These are phyloP conservation scores for Citrus medica DNA, from an alignment of 345 rosid species.

Conservation along the genomic window DNA sequence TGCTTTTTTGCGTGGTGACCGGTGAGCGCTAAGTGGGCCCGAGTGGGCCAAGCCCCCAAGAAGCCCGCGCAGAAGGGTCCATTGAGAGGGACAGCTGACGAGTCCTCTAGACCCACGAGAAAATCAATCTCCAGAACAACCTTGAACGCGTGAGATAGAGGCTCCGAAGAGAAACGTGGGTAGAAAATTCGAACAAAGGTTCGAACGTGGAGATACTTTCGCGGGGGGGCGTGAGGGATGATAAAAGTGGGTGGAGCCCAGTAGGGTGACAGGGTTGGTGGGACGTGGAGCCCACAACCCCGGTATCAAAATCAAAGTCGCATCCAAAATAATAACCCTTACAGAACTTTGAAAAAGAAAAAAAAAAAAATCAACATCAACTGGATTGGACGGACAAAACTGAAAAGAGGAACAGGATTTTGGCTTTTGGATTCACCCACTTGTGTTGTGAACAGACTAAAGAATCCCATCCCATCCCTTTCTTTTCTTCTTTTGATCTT, in stretches of 20 bases:
- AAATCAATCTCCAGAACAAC: neutral
- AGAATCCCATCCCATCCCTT: no score
- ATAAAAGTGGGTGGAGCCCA: neutral
- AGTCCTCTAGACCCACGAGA: neutral
- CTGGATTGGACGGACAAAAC: no score
- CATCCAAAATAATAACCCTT: neutral
- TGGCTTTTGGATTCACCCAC: constrained; percentile 18
- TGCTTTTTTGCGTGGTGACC: neutral
- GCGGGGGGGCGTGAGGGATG: neutral
- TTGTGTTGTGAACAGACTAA: neutral
- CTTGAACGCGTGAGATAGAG: constrained; percentile 3
- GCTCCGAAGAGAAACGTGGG: neutral
- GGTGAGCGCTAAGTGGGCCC: constrained; percentile 2
- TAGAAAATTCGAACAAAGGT: no score
- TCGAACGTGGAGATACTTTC: no score
- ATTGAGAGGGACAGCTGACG: constrained; percentile 3
- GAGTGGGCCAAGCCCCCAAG: neutral
- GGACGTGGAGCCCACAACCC: constrained; percentile 7
- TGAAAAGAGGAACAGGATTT: neutral
- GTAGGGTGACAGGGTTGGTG: constrained; percentile 26
- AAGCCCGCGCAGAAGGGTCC: constrained; percentile 21
- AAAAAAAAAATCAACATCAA: neutral
- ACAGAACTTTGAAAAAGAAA: neutral
- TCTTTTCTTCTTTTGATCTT: neutral
- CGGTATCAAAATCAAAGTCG: neutral